phyloP scores from a whole-genome alignment of 2,329 filamentous ascomycete genomes.

The Phaeoacremonium minimum region DNA sequence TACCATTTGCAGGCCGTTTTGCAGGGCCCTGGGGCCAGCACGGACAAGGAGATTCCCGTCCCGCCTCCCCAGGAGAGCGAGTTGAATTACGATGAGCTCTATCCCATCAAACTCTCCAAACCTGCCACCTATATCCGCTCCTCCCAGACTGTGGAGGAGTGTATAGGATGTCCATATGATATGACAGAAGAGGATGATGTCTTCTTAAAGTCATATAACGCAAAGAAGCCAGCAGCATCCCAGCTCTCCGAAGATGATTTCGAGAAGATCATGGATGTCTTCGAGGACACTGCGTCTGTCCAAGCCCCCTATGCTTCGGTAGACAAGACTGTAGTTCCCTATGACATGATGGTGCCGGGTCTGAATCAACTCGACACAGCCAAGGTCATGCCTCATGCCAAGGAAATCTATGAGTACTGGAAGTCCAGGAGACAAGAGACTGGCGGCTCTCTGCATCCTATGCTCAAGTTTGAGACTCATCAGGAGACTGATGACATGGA shows the following conservation, averaged over 20 bases:
- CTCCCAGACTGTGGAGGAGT: constrained; percentile 97
- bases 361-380: constrained; percentile 48
- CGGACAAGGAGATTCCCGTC: constrained; percentile 60
- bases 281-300: constrained; percentile 78
- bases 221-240: constrained; percentile 58
- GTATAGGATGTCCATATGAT: constrained; percentile 84
- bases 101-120: constrained; percentile 73
- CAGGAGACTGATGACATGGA: constrained; percentile 93
- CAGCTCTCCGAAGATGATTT: constrained; percentile 86
- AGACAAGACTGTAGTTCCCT: constrained; percentile 79
- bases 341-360: constrained; percentile 70
- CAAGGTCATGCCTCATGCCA: constrained; percentile 56
- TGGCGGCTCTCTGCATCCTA: constrained; percentile 66
- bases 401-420: constrained; percentile 88
- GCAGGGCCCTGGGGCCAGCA: constrained; percentile 49
- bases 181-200: constrained; percentile 88
- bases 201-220: constrained; percentile 81
- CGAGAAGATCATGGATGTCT: constrained; percentile 90
- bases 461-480: constrained; percentile 89
- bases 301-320: constrained; percentile 87
- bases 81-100: constrained; percentile 85
- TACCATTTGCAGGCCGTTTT: constrained; percentile 87
- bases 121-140: constrained; percentile 94
- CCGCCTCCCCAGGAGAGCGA: constrained; percentile 60
- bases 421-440: constrained; percentile 62